A percentile compares a stretch with the other conserved stretches of the same genome.
These are phyloP conservation scores for Grosmannia huntii DNA, from an alignment of 2,329 filamentous ascomycete species.

Conservation along the genomic window DNA sequence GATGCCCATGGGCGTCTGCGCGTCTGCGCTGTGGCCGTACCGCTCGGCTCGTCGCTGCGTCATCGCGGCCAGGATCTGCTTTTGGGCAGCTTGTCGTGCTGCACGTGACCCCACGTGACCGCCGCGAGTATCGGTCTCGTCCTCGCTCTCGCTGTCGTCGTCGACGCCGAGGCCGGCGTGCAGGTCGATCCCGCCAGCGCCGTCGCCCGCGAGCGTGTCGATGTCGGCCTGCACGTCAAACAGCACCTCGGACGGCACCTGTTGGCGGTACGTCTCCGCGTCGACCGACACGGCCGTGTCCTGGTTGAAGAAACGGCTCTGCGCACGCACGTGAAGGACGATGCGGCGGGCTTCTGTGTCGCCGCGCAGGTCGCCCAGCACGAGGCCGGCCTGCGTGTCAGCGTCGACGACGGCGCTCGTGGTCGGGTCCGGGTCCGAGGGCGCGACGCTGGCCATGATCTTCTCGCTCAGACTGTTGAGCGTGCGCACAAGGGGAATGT, in stretches of 20 bases:
- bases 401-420: constrained; percentile 57
- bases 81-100: constrained; percentile 50
- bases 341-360: constrained; percentile 65
- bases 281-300: constrained; percentile 33
- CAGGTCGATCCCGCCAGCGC: constrained; percentile 42
- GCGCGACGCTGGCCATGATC: constrained; percentile 77
- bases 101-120: constrained; percentile 55
- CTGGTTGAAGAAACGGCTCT: constrained; percentile 64
- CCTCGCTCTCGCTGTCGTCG: constrained; percentile 54
- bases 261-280: constrained; percentile 47
- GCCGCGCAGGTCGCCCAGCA: constrained; percentile 67
- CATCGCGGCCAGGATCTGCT: constrained; percentile 54
- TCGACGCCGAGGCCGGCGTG: constrained; percentile 54
- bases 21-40: constrained; percentile 35
- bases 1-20: constrained; percentile 40
- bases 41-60: constrained; percentile 47
- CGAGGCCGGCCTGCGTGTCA: constrained; percentile 59
- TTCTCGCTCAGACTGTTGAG: constrained; percentile 88
- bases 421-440: constrained; percentile 58
- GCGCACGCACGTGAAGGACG: constrained; percentile 76
- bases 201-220: constrained; percentile 33
- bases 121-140: constrained; percentile 26
- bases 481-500: constrained; percentile 78
- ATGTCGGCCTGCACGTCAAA: constrained; percentile 52
- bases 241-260: constrained; percentile 58